Base-by-base conservation (phyloP, 345 rosid species). In the rapeseed (Brassica napus) region DNA sequence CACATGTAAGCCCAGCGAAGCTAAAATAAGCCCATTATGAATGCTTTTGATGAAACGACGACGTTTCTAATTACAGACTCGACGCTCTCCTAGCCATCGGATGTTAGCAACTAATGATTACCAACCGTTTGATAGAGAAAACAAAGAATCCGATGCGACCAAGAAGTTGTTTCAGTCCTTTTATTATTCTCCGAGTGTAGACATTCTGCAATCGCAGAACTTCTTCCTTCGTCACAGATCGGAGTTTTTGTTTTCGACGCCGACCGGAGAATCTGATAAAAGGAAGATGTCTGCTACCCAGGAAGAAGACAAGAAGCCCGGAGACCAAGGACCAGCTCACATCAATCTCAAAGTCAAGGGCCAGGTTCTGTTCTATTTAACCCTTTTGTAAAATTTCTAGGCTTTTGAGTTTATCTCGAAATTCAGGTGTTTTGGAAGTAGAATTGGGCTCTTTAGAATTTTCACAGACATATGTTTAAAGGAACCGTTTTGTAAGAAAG, bases 311-410 rank as follows among this genome's bases (percentile, higher is more conserved):
- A 91, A 93, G 94, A 91, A 93, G 86, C 94, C 93, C 37, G 79
- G 68, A 74, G 95, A 89, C 55, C 89, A 85, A 73, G 73, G 87
- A 73, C 73, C 89, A 18, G 94, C 87, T 54, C 97, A 91, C 80
- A 89, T 93, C 84, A 91, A 91, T 49, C 97, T 91, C 79, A 93
- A 93, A 71, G 97, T 93, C 73, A 91, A 92, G 80, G 92, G 93
- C 65, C 97, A 93, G 97, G 98, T 91, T 64, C 52, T 68, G 28
- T 55, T 55, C 66, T 23, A 47, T 28, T 21, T 16, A 21, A 11
- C 14, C 10, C 9, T 1, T 15, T 35, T 5, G 9, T 55, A 28
- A 28, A 0, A 28, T 15, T 15, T 4, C 9, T 55, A n/a, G 14
- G 31, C 28, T 54, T 77, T 68, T 16, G 59, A 49, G 12, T 72